Evolutionary conservation across 768 basidiomycete genomes (phyloP), one percentile per base, ranked within the genome.

Genomic region (Inosperma sp.): DNA sequence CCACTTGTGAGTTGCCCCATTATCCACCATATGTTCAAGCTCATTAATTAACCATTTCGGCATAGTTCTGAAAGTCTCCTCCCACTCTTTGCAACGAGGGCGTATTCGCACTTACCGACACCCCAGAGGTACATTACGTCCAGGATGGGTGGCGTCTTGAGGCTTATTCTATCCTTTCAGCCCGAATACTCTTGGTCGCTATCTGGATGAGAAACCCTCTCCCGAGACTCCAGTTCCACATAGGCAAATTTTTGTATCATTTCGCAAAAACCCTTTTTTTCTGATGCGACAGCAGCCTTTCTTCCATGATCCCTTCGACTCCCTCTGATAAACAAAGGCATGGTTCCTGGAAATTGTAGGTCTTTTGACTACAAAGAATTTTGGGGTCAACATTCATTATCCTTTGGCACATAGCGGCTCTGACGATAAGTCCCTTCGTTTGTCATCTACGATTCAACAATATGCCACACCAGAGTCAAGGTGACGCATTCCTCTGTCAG

Each of bases 381-480:
- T 39, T 34, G 25, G 17, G 8, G 9, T 17, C 23, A 22, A 22
- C 48, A 29, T 7, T n/a, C 39, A 35, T 46, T 29, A 49, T 16
- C 47, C 34, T 23, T 26, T 17, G 23, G 19, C 21, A 21, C 49
- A 36, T 23, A 52, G 42, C 19, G 6, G 2, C 41, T 57, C 56
- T 37, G 45, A 26, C 23, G 56, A 54, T 22, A 56, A 48, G 35
- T 23, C 54, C 16, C 42, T 44, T 21, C 59, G 51, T 31, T 41
- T 53, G 29, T 54, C 55, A 31, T 55, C 53, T 23, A 52, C 56
- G 9, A 64, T 65, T 30, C 70, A 68, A 36, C 74, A 74, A 58
- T 71, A 66, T 48, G 59, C 71, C 47, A 78, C 77, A 3, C 77
- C 77, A 34, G 74, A 75, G 55, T 74, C 75, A 34, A 78, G 76